phyloP scores from a whole-genome alignment of 2,329 filamentous ascomycete genomes.

The Bipolaris gigantea region DNA sequence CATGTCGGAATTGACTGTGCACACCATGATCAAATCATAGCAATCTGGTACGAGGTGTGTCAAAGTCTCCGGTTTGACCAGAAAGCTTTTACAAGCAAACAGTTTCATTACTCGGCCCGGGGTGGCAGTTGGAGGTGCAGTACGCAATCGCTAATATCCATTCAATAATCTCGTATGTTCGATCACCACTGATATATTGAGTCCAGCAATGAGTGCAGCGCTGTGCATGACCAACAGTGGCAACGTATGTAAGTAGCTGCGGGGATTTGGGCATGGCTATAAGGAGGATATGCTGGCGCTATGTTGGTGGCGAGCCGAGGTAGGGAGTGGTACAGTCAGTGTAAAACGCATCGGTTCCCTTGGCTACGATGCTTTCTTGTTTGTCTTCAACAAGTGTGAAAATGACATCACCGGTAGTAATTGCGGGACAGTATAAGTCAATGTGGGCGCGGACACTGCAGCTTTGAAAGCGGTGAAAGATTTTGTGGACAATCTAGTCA shows the following conservation, averaged over 20 bases:
- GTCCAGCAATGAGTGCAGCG: background rate
- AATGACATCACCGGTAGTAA: background rate
- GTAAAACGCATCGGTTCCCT: background rate
- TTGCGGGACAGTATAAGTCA: background rate
- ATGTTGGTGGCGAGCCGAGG: background rate
- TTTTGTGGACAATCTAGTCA: background rate
- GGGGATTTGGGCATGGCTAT: conserved; percentile 3
- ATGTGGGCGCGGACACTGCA: background rate
- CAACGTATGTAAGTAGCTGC: background rate
- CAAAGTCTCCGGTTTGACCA: too few species aligned
- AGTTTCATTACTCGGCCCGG: too few species aligned
- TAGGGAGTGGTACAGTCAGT: conserved; percentile 6
- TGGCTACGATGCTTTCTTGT: conserved; percentile 3
- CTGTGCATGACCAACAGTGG: background rate
- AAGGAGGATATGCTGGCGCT: conserved; percentile 1
- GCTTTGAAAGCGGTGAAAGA: background rate
- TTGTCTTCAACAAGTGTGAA: background rate
- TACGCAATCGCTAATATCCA: too few species aligned
- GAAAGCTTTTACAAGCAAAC: too few species aligned
- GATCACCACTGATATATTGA: background rate
- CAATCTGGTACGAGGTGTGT: too few species aligned
- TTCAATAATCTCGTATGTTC: background rate
- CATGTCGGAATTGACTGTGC: too few species aligned
- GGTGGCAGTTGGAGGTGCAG: too few species aligned
- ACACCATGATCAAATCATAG: too few species aligned